A percentile compares a stretch with the other conserved stretches of the same genome.
Conservation (phyloP, 164 flowering plant species). For the Akebia trifoliata region DNA sequence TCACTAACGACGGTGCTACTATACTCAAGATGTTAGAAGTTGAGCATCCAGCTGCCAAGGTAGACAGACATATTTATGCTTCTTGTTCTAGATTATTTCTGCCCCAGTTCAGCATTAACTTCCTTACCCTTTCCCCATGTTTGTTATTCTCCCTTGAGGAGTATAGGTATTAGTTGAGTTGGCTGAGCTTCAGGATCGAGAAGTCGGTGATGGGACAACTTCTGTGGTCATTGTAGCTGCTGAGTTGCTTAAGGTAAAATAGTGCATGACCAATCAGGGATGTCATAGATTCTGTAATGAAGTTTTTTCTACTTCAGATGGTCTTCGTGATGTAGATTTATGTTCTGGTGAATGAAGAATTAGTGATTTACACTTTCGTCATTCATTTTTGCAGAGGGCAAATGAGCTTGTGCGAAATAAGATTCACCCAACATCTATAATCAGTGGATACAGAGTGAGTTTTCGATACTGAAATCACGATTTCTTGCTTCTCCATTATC, state of each 20-base stretch:
- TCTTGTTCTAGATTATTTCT: slow-evolving; percentile 2
- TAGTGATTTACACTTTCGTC: neutral
- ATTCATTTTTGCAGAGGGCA: slow-evolving; percentile 66
- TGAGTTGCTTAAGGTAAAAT: slow-evolving; percentile 85
- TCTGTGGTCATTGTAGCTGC: slow-evolving; percentile 97
- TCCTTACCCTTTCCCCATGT: neutral
- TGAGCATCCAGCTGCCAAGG: slow-evolving; percentile 99
- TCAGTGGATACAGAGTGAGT: slow-evolving; percentile 93
- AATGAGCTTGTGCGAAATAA: slow-evolving; percentile 92
- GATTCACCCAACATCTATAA: slow-evolving; percentile 96
- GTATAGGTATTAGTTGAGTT: slow-evolving; percentile 88
- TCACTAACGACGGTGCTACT: slow-evolving; percentile 99
- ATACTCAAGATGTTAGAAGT: slow-evolving; percentile 96
- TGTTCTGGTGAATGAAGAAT: neutral
- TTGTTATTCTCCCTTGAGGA: neutral
- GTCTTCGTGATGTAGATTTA: neutral
- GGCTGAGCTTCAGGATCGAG: slow-evolving; percentile 98
- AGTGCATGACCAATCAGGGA: neutral
- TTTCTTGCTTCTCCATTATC: neutral
- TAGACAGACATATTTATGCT: slow-evolving; percentile 12
- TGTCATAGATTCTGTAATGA: neutral
- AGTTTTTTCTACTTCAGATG: neutral
- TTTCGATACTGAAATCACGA: neutral
- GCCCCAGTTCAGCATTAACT: neutral
- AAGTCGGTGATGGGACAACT: slow-evolving; percentile 99